A percentile compares a stretch with the other conserved stretches of the same genome.
These are phyloP conservation scores for Talaromyces nanjingensis DNA, from an alignment of 495 filamentous ascomycete species.

Conservation along the genomic window DNA sequence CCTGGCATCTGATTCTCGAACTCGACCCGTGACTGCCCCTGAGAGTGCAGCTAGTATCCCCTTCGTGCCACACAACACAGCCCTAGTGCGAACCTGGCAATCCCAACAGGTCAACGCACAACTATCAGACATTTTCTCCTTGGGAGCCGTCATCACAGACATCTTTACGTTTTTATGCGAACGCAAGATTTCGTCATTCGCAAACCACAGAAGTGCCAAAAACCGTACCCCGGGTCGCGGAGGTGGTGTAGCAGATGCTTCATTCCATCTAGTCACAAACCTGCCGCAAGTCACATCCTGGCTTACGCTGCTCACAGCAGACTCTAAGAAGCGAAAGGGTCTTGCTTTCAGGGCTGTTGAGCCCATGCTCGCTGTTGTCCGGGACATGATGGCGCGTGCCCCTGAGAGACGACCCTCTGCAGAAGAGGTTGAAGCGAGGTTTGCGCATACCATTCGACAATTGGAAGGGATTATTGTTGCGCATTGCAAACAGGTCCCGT, in stretches of 20 bases:
- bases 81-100: slow-evolving; percentile 38
- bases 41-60: slow-evolving; percentile 12
- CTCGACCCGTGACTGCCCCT: slow-evolving; percentile 9
- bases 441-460: slow-evolving; percentile 14
- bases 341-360: slow-evolving; percentile 30
- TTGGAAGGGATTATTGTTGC: slow-evolving; percentile 12
- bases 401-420: slow-evolving; percentile 31
- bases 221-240: slow-evolving; percentile 60
- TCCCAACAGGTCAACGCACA: slow-evolving; percentile 28
- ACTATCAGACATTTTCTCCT: slow-evolving; percentile 36
- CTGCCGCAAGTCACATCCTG: slow-evolving; percentile 68
- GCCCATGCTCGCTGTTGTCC: slow-evolving; percentile 32
- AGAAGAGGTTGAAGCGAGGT: slow-evolving; percentile 23
- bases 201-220: slow-evolving; percentile 63
- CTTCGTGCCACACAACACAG: slow-evolving; percentile 10
- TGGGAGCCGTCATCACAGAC: slow-evolving; percentile 48
- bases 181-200: slow-evolving; percentile 61
- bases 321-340: slow-evolving; percentile 58
- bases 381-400: slow-evolving; percentile 38
- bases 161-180: slow-evolving; percentile 77
- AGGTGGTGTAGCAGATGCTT: slow-evolving; percentile 67
- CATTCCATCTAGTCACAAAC: slow-evolving; percentile 69
- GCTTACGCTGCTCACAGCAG: slow-evolving; percentile 62
- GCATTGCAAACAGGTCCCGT: slow-evolving; percentile 14
- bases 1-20: slow-evolving; percentile 18